Base-by-base conservation (phyloP, 225 moss, liverwort and hornwort genomes). In the Anthoceros angustus region DNA sequence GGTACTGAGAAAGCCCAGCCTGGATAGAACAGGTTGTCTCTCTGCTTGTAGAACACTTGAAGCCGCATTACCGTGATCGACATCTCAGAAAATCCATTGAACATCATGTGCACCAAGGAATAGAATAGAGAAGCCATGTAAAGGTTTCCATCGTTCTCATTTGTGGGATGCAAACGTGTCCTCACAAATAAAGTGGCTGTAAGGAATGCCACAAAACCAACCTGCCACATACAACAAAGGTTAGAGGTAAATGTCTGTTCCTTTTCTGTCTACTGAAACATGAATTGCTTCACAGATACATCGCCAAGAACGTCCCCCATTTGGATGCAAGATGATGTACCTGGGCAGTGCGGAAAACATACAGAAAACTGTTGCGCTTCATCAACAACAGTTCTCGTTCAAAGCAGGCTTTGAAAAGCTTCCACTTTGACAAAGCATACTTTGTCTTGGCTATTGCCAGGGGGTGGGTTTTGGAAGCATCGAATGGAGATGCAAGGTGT, bases 41-140 rank as follows among this genome's bases (percentile, higher is more conserved):
- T 71, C 67, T 82, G 82, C 72, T 79, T 82, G 12, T 82, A 79
- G 5, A 77, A 77, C 12, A 83, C 69, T 7, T 71, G 77, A 67
- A 83, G 77, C 1, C 73, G 69, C 82, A 77, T 79, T n/a, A 75
- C 69, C 0, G 41, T 80, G 0, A 80, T 64, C 0, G 73, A 73
- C 79, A 80, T 83, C 60, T 83, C 65, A 6, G 69, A 70, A 25
- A 80, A 83, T 3, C 74, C 82, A 42, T 79, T 83, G 23, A 79
- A 79, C 79, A 83, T 80, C 79, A 83, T 83, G 40, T 83, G 82
- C 12, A 75, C 76, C 6, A 79, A 70, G 40, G 77, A 74, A 65
- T 79, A 83, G 63, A 83, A 80, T 0, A 83, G 64, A 5, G 79
- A 77, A 10, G 64, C 67, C 73, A 83, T 76, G 11, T 83, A 83